These are phyloP conservation scores for Boletus pseudopeckii DNA, from an alignment of 768 basidiomycete species.

Conservation along the genomic window DNA sequence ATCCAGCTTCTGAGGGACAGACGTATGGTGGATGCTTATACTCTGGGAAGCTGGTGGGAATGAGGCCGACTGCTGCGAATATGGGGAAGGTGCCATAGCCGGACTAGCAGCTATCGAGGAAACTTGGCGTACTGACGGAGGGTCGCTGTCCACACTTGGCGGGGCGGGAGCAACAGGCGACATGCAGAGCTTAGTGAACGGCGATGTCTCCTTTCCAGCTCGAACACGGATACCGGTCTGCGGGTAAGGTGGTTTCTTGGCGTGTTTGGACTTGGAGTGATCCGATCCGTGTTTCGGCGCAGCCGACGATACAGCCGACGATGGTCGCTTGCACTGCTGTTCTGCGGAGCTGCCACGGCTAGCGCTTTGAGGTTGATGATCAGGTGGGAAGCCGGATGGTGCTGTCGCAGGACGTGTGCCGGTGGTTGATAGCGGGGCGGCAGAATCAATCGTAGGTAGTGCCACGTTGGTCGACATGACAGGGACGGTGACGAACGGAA, in stretches of 20 bases:
- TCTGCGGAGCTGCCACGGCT: slow-evolving; percentile 6
- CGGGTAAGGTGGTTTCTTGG: slow-evolving; percentile 42
- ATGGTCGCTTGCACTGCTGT: slow-evolving; percentile 14
- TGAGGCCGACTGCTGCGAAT: slow-evolving; percentile 13
- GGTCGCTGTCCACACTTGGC: slow-evolving; percentile 12
- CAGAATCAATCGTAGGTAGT: not conserved
- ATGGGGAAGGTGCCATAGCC: slow-evolving; percentile 7
- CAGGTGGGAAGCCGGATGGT: not conserved
- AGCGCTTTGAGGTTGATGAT: not conserved
- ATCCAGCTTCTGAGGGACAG: slow-evolving; percentile 16
- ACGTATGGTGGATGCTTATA: not conserved
- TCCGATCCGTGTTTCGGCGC: slow-evolving; percentile 15
- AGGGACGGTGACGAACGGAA: slow-evolving; percentile 42
- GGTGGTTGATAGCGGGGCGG: not conserved
- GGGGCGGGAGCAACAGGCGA: slow-evolving; percentile 6
- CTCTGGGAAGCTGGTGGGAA: slow-evolving; percentile 8
- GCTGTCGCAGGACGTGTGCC: not conserved
- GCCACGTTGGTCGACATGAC: slow-evolving; percentile 21
- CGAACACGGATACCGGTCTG: slow-evolving; percentile 47
- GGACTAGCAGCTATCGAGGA: slow-evolving; percentile 14
- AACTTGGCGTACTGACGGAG: slow-evolving; percentile 4
- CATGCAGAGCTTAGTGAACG: slow-evolving; percentile 14
- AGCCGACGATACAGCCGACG: slow-evolving; percentile 3
- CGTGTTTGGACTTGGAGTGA: slow-evolving; percentile 32
- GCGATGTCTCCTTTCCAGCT: slow-evolving; percentile 33